These are phyloP conservation scores for Lipomyces oligophaga DNA, from an alignment of 805 yeast genomes.

Conservation along the genomic window DNA sequence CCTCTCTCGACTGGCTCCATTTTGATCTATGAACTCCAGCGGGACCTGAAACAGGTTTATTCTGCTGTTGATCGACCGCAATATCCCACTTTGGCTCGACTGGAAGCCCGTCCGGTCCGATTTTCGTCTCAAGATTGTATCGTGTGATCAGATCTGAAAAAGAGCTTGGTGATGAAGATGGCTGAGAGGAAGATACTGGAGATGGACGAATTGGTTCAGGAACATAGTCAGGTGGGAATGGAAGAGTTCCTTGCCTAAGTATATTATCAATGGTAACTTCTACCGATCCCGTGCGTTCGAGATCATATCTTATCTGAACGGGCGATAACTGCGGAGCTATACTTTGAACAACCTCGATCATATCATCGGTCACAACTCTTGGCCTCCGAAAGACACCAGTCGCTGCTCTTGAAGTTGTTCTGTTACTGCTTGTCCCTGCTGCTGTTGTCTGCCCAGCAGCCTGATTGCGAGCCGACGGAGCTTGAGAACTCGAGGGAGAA, in stretches of 20 bases:
- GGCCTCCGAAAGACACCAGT: slow-evolving; percentile 9
- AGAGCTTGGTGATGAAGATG: slow-evolving; percentile 1
- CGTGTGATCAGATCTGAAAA: slow-evolving; percentile 22
- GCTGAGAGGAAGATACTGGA: background rate
- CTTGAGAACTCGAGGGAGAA: slow-evolving; percentile 3
- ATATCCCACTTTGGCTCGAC: slow-evolving; percentile 3
- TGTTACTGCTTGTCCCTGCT: slow-evolving; percentile 2
- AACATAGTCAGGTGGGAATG: slow-evolving; percentile 34
- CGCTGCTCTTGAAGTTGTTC: slow-evolving; percentile 4
- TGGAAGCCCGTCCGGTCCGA: slow-evolving; percentile 11
- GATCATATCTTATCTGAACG: slow-evolving; percentile 68
- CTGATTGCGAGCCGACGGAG: background rate
- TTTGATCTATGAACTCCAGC: slow-evolving; percentile 24
- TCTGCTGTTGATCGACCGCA: no score
- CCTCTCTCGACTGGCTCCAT: slow-evolving; percentile 46
- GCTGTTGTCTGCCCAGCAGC: slow-evolving; percentile 2
- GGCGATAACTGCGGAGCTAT: slow-evolving; percentile 69
- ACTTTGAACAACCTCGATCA: slow-evolving; percentile 83
- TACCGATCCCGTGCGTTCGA: slow-evolving; percentile 74
- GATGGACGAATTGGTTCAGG: slow-evolving; percentile 23
- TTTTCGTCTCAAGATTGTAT: slow-evolving; percentile 18
- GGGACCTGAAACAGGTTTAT: background rate
- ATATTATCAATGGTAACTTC: slow-evolving; percentile 73
- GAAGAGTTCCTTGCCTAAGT: slow-evolving; percentile 57
- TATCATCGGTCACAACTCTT: slow-evolving; percentile 41